Evolutionary conservation across 192 early-diverging fungal species (phyloP), one percentile per base, ranked within the genome.

Genomic region (Coemansia sp.): DNA sequence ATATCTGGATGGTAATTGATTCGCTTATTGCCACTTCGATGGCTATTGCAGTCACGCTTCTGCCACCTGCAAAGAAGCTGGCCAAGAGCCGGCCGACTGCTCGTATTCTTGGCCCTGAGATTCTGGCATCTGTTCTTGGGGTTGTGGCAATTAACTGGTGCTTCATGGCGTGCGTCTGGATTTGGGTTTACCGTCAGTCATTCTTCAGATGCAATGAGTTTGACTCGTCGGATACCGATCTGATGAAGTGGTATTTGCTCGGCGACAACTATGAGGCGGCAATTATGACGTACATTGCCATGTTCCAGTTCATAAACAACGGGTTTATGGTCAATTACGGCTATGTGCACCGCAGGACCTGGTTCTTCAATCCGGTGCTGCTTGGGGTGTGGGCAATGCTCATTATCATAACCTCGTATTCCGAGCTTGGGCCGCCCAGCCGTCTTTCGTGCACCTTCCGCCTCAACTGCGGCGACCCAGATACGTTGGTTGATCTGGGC

Each of bases 151-250:
- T 90, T 75, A 87, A 89, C 74, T 69, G 69, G 22, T 50, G 68
- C 23, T 89, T 87, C 65, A n/a, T 57, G 48, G 55, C 60, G 14
- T 64, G 51, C 12, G 63, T 82, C 10, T 81, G 79, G 70, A 78
- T 90, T 16, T 90, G 38, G 38, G 38, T 44, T 9, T 44, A 44
- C 14, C 38, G 58, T 10, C 74, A 83, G 28, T 53, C 70, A 27
- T 87, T 74, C 61, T 90, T 88, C 77, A 65, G 80, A 31, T 90
- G 89, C 70, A 58, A 83, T 58, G 85, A 90, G 71, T 88, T 86
- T 66, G 81, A 86, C 65, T 54, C 81, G 2, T 48, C 68, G 0
- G 62, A 71, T n/a, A 77, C 66, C 14, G 87, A 90, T 57, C 44
- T 80, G 16, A 51, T 73, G 14, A 78, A 80, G 41, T 90, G 87